phyloP scores from a whole-genome alignment of 352 stramenopile genomes.

The Globisporangium splendens region DNA sequence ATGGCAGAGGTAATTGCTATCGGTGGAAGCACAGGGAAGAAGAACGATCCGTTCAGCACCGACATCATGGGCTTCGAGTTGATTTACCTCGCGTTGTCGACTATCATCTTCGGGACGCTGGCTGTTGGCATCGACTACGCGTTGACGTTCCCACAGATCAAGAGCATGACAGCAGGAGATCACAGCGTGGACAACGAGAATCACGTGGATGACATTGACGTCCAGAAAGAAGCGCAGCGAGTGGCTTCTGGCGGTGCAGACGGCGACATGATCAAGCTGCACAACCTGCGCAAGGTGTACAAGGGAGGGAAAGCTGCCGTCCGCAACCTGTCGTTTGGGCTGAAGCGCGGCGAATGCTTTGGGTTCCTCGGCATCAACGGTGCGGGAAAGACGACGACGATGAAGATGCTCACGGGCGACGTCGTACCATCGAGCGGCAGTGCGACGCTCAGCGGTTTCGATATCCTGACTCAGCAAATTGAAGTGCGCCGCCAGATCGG shows the following conservation, averaged over 20 bases:
- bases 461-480: slow-evolving; percentile 21
- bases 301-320: no score
- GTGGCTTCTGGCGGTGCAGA: neutral
- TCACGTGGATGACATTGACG: no score
- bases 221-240: no score
- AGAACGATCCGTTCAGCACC: neutral
- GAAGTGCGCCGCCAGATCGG: slow-evolving; percentile 47
- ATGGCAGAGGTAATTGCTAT: no score
- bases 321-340: slow-evolving; percentile 8
- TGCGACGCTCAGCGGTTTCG: slow-evolving; percentile 42
- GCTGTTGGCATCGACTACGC: no score
- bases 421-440: slow-evolving; percentile 27
- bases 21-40: no score
- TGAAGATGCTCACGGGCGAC: slow-evolving; percentile 22
- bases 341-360: slow-evolving; percentile 18
- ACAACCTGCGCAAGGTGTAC: slow-evolving; percentile 1
- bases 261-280: neutral
- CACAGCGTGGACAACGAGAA: no score
- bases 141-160: no score
- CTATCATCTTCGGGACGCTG: no score
- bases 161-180: no score
- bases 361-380: slow-evolving; percentile 9
- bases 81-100: no score
- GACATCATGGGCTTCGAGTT: neutral
- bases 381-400: slow-evolving; percentile 14